A percentile compares a stretch with the other conserved stretches of the same genome.
Conservation (phyloP, 208 protist genomes). For the Endotrypanum monterogeii region DNA sequence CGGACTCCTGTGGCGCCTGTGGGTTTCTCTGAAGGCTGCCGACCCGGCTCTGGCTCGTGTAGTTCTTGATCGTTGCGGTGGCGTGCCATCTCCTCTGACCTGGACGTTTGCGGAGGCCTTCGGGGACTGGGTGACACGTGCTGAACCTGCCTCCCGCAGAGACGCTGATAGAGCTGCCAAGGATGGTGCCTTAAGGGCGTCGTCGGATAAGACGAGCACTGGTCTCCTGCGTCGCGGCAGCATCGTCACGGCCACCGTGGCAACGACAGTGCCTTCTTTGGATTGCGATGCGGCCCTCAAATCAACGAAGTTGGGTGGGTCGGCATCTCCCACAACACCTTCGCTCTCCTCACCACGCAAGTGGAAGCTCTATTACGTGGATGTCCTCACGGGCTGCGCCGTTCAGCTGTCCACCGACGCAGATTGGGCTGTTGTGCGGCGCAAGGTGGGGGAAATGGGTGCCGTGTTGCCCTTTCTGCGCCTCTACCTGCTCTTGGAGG, state of each 20-base stretch:
- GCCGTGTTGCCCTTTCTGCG: constrained; percentile 46
- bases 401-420: constrained; percentile 40
- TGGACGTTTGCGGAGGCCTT: constrained; percentile 29
- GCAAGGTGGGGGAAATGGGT: constrained; percentile 19
- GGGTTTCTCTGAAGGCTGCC: constrained; percentile 34
- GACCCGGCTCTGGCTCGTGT: constrained; percentile 25
- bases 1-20: constrained; percentile 68
- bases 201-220: neutral
- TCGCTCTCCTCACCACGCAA: neutral
- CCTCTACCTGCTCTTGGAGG: constrained; percentile 45
- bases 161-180: neutral
- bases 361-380: constrained; percentile 31
- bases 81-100: constrained; percentile 21
- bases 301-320: neutral
- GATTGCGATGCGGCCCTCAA: neutral
- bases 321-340: neutral
- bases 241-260: neutral
- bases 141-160: neutral
- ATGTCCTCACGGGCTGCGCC: constrained; percentile 10
- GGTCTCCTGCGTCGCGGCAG: neutral
- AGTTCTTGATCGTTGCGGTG: constrained; percentile 17
- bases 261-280: neutral
- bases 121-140: constrained; percentile 20
- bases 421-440: constrained; percentile 45
- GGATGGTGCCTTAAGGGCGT: neutral